Base-by-base conservation (phyloP, 225 moss, liverwort and hornwort genomes). In the Physcomitrium patens region DNA sequence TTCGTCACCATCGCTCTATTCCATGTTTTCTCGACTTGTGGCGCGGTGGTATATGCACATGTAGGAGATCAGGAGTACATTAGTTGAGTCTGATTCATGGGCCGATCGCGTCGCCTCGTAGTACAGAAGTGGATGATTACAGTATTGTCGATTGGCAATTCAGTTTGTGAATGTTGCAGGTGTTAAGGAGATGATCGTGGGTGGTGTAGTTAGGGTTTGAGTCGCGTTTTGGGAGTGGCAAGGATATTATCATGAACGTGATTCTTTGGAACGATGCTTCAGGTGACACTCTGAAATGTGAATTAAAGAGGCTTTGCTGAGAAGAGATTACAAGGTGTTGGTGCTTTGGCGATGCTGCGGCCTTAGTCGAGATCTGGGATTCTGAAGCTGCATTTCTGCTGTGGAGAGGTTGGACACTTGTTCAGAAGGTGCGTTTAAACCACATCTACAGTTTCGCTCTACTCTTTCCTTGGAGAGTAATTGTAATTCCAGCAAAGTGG, bases 321-420 rank as follows among this genome's bases (percentile, higher is more conserved):
- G 50, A 67, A 23, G 16, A 41, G 42, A 50, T 42, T 60, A 2
- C 14, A 23, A 52, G 51, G 24, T 59, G 58, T 23, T 14, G 58
- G 16, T 67, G 12, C 45, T 49, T 60, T 23, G 23, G 49, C 31
- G 50, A 76, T 76, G 50, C 3, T 43, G 60, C 20, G 43, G 68
- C 17, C 24, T n/a, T 76, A 76, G 59, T 17, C 47, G 37, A 41
- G 59, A 68, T 76, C 60, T 20, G 60, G 76, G 50, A 18, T 11
- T 26, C 10, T 12, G n/a, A 43, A 43, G 24, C 12, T 13, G 23
- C 61, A 23, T 24, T 52, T 11, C 19, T 31, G 10, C 8, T 31
- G 48, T 46, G 37, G 31, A 59, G 60, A 61, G 43, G 9, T 68
- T 23, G 5, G 52, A 3, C 13, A 7, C 43, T 8, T 26, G 10